Evolutionary conservation across 140 eudicot species (phyloP).

Genomic region (Bidens hawaiensis): DNA sequence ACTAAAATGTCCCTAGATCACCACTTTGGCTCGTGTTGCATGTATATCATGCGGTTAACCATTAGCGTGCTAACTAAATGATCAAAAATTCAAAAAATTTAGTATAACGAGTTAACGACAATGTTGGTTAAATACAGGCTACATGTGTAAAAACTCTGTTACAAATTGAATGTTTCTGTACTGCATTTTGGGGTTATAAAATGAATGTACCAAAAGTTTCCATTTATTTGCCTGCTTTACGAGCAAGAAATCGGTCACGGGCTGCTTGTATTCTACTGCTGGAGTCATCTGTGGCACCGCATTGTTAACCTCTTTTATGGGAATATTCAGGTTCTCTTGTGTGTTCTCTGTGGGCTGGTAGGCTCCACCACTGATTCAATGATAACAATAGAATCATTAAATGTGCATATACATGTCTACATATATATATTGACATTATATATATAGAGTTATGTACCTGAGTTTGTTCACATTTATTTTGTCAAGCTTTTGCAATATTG

Average conservation of each 20-base stretch:
- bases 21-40: conserved; percentile 65
- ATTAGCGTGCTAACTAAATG: no score
- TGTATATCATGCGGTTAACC: conserved; percentile 44
- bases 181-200: neutral
- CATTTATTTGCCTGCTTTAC: conserved; percentile 40
- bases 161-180: neutral
- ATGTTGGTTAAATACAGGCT: neutral
- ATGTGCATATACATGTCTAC: neutral
- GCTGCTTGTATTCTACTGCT: conserved; percentile 70
- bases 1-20: conserved; percentile 37
- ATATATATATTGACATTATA: neutral
- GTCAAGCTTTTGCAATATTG: conserved; percentile 70
- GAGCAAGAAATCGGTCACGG: conserved; percentile 90
- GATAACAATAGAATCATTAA: conserved; percentile 8
- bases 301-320: conserved; percentile 31
- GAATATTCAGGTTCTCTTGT: conserved; percentile 16
- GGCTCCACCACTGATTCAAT: conserved; percentile 64
- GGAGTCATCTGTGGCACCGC: conserved; percentile 41
- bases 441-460: conserved; percentile 35
- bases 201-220: neutral
- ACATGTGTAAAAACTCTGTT: neutral
- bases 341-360: conserved; percentile 27
- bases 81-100: no score
- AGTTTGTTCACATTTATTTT: conserved; percentile 64
- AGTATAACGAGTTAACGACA: no score